Evolutionary conservation across 2,329 filamentous ascomycete genomes (phyloP).

Genomic region (Aspergillus quadricinctus): DNA sequence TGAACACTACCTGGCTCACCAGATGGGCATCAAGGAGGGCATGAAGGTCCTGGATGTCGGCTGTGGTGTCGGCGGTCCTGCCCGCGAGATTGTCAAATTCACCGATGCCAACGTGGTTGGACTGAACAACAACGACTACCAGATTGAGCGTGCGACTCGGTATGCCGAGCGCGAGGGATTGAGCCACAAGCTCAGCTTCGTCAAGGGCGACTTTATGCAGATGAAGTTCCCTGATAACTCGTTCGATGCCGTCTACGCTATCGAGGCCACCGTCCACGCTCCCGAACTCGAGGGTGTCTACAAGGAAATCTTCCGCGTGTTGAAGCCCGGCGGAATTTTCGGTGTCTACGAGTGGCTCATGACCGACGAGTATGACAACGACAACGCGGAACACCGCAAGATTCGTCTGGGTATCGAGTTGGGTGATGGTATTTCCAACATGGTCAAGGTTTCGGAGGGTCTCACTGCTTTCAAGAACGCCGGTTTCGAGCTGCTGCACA

Average conservation of each 20-base stretch:
- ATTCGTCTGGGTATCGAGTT: conserved; percentile 94
- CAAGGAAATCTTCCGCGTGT: conserved; percentile 85
- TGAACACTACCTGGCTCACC: conserved; percentile 93
- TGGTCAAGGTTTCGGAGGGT: conserved; percentile 82
- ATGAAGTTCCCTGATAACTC: conserved; percentile 90
- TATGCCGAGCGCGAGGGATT: conserved; percentile 82
- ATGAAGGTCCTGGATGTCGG: conserved; percentile 94
- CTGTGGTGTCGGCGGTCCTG: conserved; percentile 93
- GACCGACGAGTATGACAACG: conserved; percentile 91
- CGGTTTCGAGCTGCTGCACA: conserved; percentile 76
- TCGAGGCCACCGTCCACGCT: conserved; percentile 94
- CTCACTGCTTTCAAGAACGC: conserved; percentile 78
- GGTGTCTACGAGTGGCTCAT: conserved; percentile 99
- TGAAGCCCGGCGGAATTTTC: conserved; percentile 94
- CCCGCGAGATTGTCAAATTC: conserved; percentile 94
- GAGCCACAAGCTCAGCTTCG: conserved; percentile 72
- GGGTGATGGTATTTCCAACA: conserved; percentile 95
- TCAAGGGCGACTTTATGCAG: conserved; percentile 99
- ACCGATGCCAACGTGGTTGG: conserved; percentile 83
- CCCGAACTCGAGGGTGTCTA: conserved; percentile 89
- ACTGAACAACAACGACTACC: conserved; percentile 99
- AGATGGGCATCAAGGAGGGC: conserved; percentile 77
- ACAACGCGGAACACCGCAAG: conserved; percentile 77
- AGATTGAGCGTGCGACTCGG: conserved; percentile 85
- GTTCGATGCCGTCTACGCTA: conserved; percentile 94